These are phyloP conservation scores for Scenedesmus sp. DNA, from an alignment of 163 green algal genomes.

Conservation along the genomic window DNA sequence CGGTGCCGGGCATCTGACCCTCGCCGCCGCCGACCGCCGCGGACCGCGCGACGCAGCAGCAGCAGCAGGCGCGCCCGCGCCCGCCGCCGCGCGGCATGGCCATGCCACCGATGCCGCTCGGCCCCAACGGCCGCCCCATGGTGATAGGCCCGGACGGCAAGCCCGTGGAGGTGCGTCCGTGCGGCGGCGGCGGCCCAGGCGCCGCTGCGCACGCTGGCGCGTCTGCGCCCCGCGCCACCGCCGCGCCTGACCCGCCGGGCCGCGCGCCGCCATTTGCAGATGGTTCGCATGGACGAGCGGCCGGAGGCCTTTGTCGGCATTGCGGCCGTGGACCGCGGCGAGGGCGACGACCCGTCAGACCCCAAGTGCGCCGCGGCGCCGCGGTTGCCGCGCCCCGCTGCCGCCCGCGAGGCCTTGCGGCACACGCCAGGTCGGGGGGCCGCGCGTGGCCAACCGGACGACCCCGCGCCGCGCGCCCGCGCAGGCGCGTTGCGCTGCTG, in stretches of 20 bases:
- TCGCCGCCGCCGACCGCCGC: background rate
- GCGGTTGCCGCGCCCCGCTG: background rate
- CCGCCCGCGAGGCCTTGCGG: too few species aligned
- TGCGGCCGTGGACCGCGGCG: conserved; percentile 38
- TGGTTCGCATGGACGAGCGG: conserved; percentile 30
- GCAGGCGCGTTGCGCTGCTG: conserved; percentile 69
- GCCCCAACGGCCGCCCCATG: conserved; percentile 14
- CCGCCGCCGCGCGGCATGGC: background rate
- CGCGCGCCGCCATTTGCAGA: too few species aligned
- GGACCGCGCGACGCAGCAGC: too few species aligned
- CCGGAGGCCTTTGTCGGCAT: conserved; percentile 34
- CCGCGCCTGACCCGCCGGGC: too few species aligned
- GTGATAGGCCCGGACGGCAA: conserved; percentile 40
- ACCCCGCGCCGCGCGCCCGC: too few species aligned
- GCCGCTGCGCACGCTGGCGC: too few species aligned
- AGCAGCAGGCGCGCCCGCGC: background rate
- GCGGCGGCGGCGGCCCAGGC: too few species aligned
- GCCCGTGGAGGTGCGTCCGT: conserved; percentile 27
- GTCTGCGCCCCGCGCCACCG: too few species aligned
- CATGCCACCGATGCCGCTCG: conserved; percentile 3
- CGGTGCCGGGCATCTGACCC: background rate
- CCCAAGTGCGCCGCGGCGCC: background rate
- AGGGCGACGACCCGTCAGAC: conserved; percentile 24
- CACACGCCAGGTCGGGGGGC: too few species aligned
- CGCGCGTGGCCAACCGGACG: too few species aligned